Evolutionary conservation across 345 rosid species (phyloP).

Genomic region (Brassica napus): DNA sequence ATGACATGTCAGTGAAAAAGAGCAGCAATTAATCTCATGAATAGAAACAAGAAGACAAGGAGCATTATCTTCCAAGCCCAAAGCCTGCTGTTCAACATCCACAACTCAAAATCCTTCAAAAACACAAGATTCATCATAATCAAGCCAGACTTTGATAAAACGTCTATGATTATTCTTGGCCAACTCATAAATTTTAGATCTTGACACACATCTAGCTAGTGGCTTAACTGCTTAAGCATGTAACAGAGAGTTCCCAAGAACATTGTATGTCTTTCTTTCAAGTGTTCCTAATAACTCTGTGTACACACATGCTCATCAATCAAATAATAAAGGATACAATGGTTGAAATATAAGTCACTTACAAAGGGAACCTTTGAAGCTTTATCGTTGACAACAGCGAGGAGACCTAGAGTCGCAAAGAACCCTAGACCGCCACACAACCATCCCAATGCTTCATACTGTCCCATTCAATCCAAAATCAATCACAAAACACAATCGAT

Average conservation of each 20-base stretch:
- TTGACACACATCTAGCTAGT: constrained; percentile 3
- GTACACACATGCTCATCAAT: not conserved
- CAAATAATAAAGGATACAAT: not conserved
- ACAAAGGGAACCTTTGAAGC: constrained; percentile 88
- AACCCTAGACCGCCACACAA: constrained; percentile 86
- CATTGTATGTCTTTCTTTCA: not conserved
- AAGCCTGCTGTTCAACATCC: too few species aligned
- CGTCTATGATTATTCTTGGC: too few species aligned
- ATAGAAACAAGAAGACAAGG: too few species aligned
- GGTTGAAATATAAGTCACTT: constrained; percentile 38
- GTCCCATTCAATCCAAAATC: not conserved
- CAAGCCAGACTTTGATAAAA: too few species aligned
- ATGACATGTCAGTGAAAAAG: too few species aligned
- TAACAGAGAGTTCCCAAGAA: constrained; percentile 1
- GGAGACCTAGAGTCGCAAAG: constrained; percentile 68
- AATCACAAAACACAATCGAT: not conserved
- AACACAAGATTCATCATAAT: too few species aligned
- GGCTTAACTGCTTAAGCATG: not conserved
- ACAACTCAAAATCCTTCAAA: too few species aligned
- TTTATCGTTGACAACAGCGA: constrained; percentile 87
- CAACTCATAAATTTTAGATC: not conserved
- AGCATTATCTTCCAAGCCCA: too few species aligned
- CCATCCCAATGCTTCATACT: constrained; percentile 99
- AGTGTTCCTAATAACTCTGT: not conserved
- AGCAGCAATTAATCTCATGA: too few species aligned